A percentile compares a stretch with the other conserved stretches of the same genome.
Conservation (phyloP, 2,329 filamentous ascomycete species). For the Alternaria solani region DNA sequence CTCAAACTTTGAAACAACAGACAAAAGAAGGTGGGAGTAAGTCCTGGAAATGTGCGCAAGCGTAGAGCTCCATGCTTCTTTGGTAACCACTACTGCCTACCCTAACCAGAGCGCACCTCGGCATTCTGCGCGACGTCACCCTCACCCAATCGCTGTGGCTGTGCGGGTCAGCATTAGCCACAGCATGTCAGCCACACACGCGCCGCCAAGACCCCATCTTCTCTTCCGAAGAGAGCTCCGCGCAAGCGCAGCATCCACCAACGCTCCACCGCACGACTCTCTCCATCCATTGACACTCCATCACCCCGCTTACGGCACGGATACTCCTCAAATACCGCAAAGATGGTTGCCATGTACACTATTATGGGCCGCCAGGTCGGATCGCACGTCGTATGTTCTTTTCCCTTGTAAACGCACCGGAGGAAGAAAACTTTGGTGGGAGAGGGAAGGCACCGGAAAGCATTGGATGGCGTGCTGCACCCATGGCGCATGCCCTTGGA, state of each 20-base stretch:
- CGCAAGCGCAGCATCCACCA: slow-evolving; percentile 26
- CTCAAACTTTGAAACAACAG: not conserved
- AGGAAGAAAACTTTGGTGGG: slow-evolving; percentile 27
- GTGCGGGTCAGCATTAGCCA: not conserved
- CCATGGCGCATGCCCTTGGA: not conserved
- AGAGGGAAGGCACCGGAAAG: not conserved
- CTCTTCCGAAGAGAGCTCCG: slow-evolving; percentile 30
- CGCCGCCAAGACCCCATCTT: slow-evolving; percentile 23
- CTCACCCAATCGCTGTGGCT: not conserved
- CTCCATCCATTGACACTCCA: slow-evolving; percentile 45
- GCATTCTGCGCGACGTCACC: slow-evolving; percentile 14
- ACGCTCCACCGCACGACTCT: slow-evolving; percentile 15
- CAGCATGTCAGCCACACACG: slow-evolving; percentile 8
- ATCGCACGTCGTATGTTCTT: slow-evolving; percentile 60
- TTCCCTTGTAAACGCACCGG: slow-evolving; percentile 2
- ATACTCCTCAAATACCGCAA: slow-evolving; percentile 37
- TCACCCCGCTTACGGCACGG: slow-evolving; percentile 26
- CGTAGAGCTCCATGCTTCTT: not conserved
- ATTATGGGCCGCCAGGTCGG: slow-evolving; percentile 62
- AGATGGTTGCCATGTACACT: slow-evolving; percentile 63
- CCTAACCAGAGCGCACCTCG: slow-evolving; percentile 3
- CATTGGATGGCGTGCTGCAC: not conserved
- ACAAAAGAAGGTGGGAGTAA: not conserved
- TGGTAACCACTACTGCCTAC: slow-evolving; percentile 7
- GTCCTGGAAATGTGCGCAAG: not conserved